Evolutionary conservation across 202 grass and related monocot species (phyloP), one percentile per base, ranked within the genome.

Genomic region (Dendrocalamus latiflorus): DNA sequence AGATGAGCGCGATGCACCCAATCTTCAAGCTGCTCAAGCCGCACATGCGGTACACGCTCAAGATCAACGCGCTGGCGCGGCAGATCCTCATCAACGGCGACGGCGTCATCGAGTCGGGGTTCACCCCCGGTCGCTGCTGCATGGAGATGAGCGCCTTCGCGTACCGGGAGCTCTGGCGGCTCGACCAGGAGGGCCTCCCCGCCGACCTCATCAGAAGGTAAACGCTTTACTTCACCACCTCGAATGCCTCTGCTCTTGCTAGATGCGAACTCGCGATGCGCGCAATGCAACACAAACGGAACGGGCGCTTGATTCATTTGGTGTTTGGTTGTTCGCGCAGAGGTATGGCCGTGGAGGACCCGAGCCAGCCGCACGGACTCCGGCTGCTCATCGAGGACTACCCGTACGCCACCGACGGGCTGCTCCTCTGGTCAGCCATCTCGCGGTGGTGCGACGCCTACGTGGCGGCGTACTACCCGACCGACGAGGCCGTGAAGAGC

Each of bases 51-150:
- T 95, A 99, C 83, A 99, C 87, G 57, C 74, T 99, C 18, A 83
- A 99, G 85, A 90, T 99, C 84, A 99, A 99, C 83, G 85, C 85
- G n/a, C 65, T 95, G 72, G 96, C 96, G 10, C 85, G 96, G 25
- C 96, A 99, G 58, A 99, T 95, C 65, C 90, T 99, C 70, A 94
- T 99, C 91, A 95, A 85, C 21, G 96, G 87, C 72, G 96, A 89
- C 63, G 96, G 96, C 64, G 89, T 99, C 77, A 95, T 99, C 83
- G 96, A 99, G 81, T 93, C 96, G 0, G 93, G 91, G 0, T 95
- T 99, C 87, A 95, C 93, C 41, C 93, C 96, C 5, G 93, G 96
- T 17, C 71, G 72, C 13, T 90, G 84, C 76, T 90, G 87, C 78
- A 83, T 95, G 83, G 96, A 95, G 55, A 92, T 99, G 73, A 95